Evolutionary conservation across 306 rosid genomes (phyloP), one percentile per base, ranked within the genome.

Genomic region (Vigna reflexopilosa): DNA sequence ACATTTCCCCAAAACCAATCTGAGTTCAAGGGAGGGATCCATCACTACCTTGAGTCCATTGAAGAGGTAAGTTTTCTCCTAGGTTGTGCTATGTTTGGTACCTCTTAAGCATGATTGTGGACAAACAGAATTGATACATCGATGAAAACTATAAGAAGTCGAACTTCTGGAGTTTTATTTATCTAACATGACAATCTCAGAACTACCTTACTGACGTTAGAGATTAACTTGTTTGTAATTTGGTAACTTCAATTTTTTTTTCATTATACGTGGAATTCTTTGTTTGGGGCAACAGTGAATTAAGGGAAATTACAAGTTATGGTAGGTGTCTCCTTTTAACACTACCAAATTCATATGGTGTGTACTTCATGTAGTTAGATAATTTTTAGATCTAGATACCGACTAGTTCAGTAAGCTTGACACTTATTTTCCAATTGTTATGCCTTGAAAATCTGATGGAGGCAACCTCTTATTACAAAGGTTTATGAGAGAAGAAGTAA

Each of bases 1-100:
- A 76, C 91, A 63, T 93, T 95, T 74, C 98, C 99, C 17, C 92
- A 90, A 77, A 87, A 89, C 73, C 93, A 91, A 70, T 83, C 97
- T 24, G 93, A 86, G 79, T 80, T 92, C 77, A 89, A 84, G 71
- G 98, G 98, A 59, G 98, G 98, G 73, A 76, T 93, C 82, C 82
- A 81, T 75, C 98, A 93, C 87, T 93, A 95, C 81, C 94, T 95
- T n/a, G 97, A 95, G 81, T 93, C 90, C 83, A 89, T 92, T 75
- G 99, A 92, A 86, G 99, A 95, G 89, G 98, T 93, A 61, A 82
- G 55, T 62, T 47, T 88, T 87, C 71, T 67, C 8, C 72, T 32
- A 8, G 47, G 52, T 30, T 72, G 58, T 58, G 54, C 45, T 54
- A 50, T 78, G 59, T 75, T 81, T 59, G 45, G 59, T 40, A 38